Base-by-base conservation (phyloP, 192 early-diverging fungal genomes). In the Gamsiella multidivaricata region DNA sequence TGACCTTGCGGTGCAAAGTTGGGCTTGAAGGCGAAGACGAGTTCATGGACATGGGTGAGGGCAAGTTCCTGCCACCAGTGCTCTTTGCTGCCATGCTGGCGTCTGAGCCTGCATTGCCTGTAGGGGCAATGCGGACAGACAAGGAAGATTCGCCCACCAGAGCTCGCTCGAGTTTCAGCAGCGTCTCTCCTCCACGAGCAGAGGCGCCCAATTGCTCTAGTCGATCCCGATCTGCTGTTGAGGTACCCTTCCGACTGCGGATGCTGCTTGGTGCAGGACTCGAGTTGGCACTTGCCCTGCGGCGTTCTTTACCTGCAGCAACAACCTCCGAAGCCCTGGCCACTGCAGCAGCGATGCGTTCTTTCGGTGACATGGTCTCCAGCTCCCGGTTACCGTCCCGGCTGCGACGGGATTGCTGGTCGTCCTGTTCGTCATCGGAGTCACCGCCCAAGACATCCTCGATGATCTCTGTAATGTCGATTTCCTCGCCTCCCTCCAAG, bases 391-490 rank as follows among this genome's bases (percentile, higher is more conserved):
- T 28, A 20, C 39, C 23, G 18, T 62, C 51, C 8, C 36, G 39
- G 12, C 25, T 37, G 6, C 34, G 41, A 46, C 41, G 37, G 11
- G 22, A 11, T 33, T 70, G 52, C 26, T 41, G 26, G 1, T 61
- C 63, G 32, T 66, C 69, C n/a, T 45, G 9, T 18, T 81, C 80
- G 29, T 80, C 70, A 14, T 80, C 81, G 20, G 63, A 75, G 15
- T 61, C 71, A 22, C 63, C 63, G 8, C 76, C 82, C 58, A 72
- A 69, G 33, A 83, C 71, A 61, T 83, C 72, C 26, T 83, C 82
- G 55, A 83, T 83, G 39, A 83, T 80, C 43, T 83, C 78, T 47
- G 76, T 75, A 45, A 83, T 80, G 49, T 83, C 82, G 54, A 83
- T 75, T 9, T 70, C 78, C 23, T 80, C 78, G 3, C 53, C 76